These are phyloP conservation scores for Lablab purpureus DNA, from an alignment of 306 rosid genomes.

Conservation along the genomic window DNA sequence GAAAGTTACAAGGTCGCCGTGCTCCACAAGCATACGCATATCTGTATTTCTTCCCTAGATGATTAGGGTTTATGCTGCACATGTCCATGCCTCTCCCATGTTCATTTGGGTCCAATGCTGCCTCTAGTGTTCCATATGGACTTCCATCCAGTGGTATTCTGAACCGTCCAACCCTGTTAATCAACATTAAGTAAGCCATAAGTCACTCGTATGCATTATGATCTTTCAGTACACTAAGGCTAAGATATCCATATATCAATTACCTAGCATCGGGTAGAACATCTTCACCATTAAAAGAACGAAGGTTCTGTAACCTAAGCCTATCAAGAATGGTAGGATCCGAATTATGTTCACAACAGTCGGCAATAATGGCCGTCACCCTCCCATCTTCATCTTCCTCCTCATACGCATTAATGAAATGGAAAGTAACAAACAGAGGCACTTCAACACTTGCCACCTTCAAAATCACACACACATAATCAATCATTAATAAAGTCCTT, in stretches of 20 bases:
- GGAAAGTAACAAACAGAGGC: constrained; percentile 83
- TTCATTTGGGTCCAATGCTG: constrained; percentile 88
- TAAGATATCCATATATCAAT: background rate
- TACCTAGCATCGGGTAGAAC: constrained; percentile 93
- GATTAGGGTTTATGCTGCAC: constrained; percentile 89
- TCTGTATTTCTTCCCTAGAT: constrained; percentile 79
- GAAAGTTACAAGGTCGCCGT: constrained; percentile 93
- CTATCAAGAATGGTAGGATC: constrained; percentile 66
- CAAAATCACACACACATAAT: background rate
- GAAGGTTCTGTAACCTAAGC: constrained; percentile 75
- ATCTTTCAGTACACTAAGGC: background rate
- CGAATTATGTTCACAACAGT: constrained; percentile 90
- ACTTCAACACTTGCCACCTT: constrained; percentile 93
- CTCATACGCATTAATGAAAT: constrained; percentile 93
- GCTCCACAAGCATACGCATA: constrained; percentile 98
- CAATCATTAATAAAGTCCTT: background rate
- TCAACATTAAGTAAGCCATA: background rate
- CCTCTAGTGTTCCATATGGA: constrained; percentile 69
- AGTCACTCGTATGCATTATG: background rate
- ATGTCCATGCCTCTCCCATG: constrained; percentile 96
- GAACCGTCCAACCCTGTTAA: constrained; percentile 84
- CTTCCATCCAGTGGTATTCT: constrained; percentile 86
- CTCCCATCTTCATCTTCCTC: constrained; percentile 87
- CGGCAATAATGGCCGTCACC: constrained; percentile 68
- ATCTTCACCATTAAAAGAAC: constrained; percentile 61